Conservation (phyloP, 371 early-diverging fungal species). For the Mortierella sp. region DNA sequence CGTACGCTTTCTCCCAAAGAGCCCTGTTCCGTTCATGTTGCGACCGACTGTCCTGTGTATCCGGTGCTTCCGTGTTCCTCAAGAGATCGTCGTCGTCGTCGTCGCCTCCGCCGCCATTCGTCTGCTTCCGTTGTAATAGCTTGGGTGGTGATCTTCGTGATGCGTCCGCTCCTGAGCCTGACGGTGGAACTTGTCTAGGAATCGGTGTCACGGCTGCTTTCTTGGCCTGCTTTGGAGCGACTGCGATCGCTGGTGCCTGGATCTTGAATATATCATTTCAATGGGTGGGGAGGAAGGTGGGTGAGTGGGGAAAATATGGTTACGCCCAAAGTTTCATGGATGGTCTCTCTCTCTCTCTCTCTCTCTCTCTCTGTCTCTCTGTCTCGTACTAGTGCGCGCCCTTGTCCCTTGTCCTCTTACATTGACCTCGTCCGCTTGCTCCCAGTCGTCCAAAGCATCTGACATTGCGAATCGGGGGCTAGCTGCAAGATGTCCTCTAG, state of each 20-base stretch:
- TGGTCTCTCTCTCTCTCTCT: too few species aligned
- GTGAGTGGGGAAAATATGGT: too few species aligned
- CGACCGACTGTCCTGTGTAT: slow-evolving; percentile 4
- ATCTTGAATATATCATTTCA: too few species aligned
- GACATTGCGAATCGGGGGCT: too few species aligned
- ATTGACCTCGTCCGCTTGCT: slow-evolving; percentile 19
- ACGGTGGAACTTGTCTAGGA: too few species aligned
- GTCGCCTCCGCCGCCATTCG: not conserved
- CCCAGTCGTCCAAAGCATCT: slow-evolving; percentile 29
- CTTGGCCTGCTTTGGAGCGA: too few species aligned
- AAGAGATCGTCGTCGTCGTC: not conserved
- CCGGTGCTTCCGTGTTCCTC: not conserved
- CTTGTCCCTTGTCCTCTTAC: not conserved
- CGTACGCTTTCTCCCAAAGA: slow-evolving; percentile 43
- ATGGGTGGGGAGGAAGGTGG: too few species aligned
- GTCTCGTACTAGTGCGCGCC: not conserved
- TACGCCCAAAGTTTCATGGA: too few species aligned
- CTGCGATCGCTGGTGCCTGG: too few species aligned
- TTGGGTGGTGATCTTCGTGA: not conserved
- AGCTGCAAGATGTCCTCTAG: too few species aligned
- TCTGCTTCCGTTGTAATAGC: not conserved
- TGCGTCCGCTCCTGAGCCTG: not conserved
- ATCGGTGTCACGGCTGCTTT: too few species aligned
- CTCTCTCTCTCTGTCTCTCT: too few species aligned
- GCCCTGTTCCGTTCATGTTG: slow-evolving; percentile 24